phyloP scores from a whole-genome alignment of 140 eudicot species.

The Ambrosia hybrid region DNA sequence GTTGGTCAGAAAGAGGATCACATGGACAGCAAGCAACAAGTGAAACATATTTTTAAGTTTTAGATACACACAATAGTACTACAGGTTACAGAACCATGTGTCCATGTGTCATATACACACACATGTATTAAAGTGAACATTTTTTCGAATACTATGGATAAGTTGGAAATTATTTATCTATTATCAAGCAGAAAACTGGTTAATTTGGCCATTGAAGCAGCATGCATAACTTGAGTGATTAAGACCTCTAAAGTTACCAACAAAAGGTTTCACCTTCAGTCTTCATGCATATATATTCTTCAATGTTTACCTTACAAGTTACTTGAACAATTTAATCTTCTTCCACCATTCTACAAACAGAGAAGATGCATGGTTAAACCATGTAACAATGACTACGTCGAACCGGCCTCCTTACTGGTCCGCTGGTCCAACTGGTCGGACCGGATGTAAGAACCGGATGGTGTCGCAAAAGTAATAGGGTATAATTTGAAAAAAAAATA shows the following conservation, averaged over 20 bases:
- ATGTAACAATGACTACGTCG: not conserved
- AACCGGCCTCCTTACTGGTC: too few relatives aligned
- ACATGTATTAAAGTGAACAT: constrained; percentile 10
- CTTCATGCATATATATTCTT: constrained; percentile 5
- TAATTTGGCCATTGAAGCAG: not conserved
- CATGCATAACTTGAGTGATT: not conserved
- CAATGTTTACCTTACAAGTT: too few relatives aligned
- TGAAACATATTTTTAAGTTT: not conserved
- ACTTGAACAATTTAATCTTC: constrained; percentile 5
- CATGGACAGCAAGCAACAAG: not conserved
- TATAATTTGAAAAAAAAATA: too few relatives aligned
- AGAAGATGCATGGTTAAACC: constrained; percentile 9
- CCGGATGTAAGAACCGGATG: too few relatives aligned
- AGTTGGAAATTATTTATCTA: not conserved
- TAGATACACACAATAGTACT: not conserved
- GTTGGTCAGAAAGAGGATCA: not conserved
- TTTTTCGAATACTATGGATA: not conserved
- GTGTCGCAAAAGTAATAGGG: too few relatives aligned
- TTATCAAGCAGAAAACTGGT: not conserved
- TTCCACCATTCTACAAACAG: constrained; percentile 21
- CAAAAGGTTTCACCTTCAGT: constrained; percentile 11
- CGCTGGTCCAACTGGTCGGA: too few relatives aligned
- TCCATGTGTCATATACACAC: not conserved
- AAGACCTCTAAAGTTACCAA: constrained; percentile 16
- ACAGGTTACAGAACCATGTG: not conserved